Evolutionary conservation across 2,329 filamentous ascomycete genomes (phyloP).

Genomic region (Phialophora chinensis): DNA sequence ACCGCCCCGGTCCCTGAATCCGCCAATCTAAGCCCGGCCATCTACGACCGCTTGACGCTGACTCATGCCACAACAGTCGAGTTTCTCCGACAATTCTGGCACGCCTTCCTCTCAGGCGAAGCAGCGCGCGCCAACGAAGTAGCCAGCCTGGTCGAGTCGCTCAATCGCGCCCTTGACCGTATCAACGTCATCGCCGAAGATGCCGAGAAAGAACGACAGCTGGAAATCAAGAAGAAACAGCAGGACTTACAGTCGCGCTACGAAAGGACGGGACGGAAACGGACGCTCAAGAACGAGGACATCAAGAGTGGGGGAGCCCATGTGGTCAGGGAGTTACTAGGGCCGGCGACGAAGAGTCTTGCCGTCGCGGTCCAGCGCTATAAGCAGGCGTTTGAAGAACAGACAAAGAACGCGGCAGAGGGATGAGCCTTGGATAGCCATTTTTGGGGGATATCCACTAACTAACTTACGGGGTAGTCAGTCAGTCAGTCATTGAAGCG

Average conservation of each 20-base stretch:
- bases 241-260: conserved; percentile 73
- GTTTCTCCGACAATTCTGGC: conserved; percentile 98
- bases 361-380: conserved; percentile 74
- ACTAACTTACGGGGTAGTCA: neutral
- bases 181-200: conserved; percentile 80
- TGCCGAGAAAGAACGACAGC: conserved; percentile 74
- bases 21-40: conserved; percentile 55
- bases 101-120: conserved; percentile 86
- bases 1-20: conserved; percentile 48
- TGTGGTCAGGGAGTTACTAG: conserved; percentile 76
- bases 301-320: conserved; percentile 73
- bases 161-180: conserved; percentile 75
- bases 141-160: conserved; percentile 78
- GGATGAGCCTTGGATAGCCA: conserved; percentile 8
- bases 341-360: conserved; percentile 73
- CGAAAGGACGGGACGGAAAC: conserved; percentile 74
- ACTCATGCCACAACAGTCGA: conserved; percentile 94
- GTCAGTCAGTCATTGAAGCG: neutral
- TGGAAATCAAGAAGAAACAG: conserved; percentile 63
- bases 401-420: conserved; percentile 48
- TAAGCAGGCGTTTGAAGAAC: conserved; percentile 69
- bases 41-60: conserved; percentile 68
- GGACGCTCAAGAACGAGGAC: conserved; percentile 69
- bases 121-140: conserved; percentile 79
- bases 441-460: neutral